Conservation (phyloP, 176 grass and related monocot species). For the Metroxylon sagu region DNA sequence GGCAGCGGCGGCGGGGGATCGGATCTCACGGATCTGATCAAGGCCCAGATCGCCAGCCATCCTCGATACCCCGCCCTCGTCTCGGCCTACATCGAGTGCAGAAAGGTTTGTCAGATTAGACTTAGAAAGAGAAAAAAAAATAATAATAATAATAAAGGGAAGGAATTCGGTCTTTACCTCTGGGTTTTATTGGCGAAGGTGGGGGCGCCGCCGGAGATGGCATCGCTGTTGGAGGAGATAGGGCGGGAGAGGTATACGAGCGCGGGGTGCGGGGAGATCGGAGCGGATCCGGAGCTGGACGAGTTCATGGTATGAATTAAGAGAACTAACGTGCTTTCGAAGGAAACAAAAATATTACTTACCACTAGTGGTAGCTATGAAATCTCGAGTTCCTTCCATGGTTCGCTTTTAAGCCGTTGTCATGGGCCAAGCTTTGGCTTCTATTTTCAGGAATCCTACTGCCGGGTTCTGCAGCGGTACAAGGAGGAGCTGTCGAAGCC, state of each 20-base stretch:
- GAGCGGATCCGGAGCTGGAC: constrained; percentile 88
- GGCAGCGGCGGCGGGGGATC: constrained; percentile 2
- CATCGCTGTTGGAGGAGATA: constrained; percentile 7
- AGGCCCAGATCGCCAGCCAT: constrained; percentile 14
- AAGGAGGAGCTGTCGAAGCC: constrained; percentile 9
- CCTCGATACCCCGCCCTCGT: constrained; percentile 3
- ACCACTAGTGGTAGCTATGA: too few relatives aligned
- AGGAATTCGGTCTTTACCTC: too few relatives aligned
- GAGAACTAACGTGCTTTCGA: too few relatives aligned
- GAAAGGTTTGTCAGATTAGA: constrained; percentile 1
- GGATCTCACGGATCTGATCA: constrained; percentile 62
- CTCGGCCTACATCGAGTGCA: constrained; percentile 11
- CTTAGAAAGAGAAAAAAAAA: too few relatives aligned
- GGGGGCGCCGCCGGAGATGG: constrained; percentile 16
- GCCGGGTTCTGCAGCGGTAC: constrained; percentile 16
- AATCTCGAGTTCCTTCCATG: not conserved
- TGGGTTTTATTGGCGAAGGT: constrained; percentile 12
- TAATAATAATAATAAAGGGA: too few relatives aligned
- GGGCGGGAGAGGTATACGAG: not conserved
- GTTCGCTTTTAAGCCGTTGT: too few relatives aligned
- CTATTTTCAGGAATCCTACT: constrained; percentile 18
- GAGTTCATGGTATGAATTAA: constrained; percentile 70
- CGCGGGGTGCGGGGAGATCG: constrained; percentile 22
- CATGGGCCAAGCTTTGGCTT: not conserved
- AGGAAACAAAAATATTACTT: too few relatives aligned